Percentiles rank a stretch among this genome's conserved stretches.
These are phyloP conservation scores for Lichtheimia corymbifera DNA, from an alignment of 371 early-diverging fungal genomes.

Conservation along the genomic window DNA sequence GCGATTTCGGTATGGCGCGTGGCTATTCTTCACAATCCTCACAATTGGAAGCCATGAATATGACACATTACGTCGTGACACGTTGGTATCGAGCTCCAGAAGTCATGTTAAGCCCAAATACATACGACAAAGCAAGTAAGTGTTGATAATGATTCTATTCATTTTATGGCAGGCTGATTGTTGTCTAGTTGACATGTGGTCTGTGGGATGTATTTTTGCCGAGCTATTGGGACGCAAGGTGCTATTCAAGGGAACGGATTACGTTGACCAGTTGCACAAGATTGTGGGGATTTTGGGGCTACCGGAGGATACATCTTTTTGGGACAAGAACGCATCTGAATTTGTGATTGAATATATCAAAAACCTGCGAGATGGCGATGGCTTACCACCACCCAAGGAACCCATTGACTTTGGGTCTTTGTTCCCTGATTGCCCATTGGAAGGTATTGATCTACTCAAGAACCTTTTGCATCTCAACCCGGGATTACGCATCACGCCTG, in stretches of 20 bases:
- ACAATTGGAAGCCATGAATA: conserved; percentile 24
- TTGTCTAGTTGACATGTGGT: conserved; percentile 76
- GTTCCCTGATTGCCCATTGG: conserved; percentile 60
- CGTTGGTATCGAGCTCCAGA: conserved; percentile 94
- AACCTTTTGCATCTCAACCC: conserved; percentile 88
- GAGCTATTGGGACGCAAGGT: conserved; percentile 77
- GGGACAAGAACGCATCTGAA: conserved; percentile 38
- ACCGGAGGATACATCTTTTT: conserved; percentile 78
- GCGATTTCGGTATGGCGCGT: conserved; percentile 57
- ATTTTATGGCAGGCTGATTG: conserved; percentile 91
- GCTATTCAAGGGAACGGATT: conserved; percentile 71
- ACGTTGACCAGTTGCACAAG: conserved; percentile 91
- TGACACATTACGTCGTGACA: conserved; percentile 73
- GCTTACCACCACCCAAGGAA: conserved; percentile 46
- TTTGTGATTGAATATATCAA: conserved; percentile 43
- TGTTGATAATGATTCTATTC: conserved; percentile 35
- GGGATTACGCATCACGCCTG: conserved; percentile 74
- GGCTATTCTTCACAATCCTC: conserved; percentile 27
- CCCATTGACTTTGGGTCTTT: conserved; percentile 39
- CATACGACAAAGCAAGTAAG: conserved; percentile 77
- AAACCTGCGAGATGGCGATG: conserved; percentile 54
- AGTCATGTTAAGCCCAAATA: conserved; percentile 77
- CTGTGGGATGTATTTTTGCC: conserved; percentile 86
- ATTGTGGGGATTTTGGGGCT: conserved; percentile 87
- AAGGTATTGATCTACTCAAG: conserved; percentile 75